Base-by-base conservation (phyloP, 2,329 filamentous ascomycete genomes). In the Lasiodiplodia theobromae region DNA sequence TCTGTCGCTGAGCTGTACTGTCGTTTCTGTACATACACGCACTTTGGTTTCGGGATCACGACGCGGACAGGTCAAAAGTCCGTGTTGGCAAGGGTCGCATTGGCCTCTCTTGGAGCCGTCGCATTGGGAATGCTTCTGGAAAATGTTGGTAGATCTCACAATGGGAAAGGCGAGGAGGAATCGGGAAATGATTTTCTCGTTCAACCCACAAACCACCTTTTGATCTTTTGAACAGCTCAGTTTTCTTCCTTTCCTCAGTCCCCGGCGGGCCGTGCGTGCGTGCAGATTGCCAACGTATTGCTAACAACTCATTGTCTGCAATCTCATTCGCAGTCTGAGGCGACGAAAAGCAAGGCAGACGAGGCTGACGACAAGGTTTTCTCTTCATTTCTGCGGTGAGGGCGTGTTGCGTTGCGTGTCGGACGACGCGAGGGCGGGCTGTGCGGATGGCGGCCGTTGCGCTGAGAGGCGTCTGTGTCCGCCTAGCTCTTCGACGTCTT, bases 181-280 rank as follows among this genome's bases (percentile, higher is more conserved):
- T 63, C 25, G 40, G 40, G 58, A 12, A 49, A 16, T 2, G 58
- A 63, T 63, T 40, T 21, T 51, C 40, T 37, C 16, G n/a, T 7
- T 37, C 37, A 28, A 60, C 58, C 49, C 44, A 37, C 58, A 34
- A 18, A 56, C 31, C 25, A 34, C 54, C 54, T 18, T 34, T 28
- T 34, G 12, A 51, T 34, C 21, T 31, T 60, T 44, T 31, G 23
- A 40, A 28, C 34, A 40, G 34, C 38, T 57, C 54, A 38, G 31
- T 38, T 23, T 18, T 31, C 53, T 23, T 25, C 16, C 53, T 7
- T 47, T 47, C 44, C 44, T 47, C 44, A 7, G 8, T 47, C 44
- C 44, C n/a, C 44, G 54, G 54, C 31, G 58, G 21, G 21, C 58
- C 58, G 58, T 63, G 58, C 58, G 58, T 63, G 14, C 54, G 44